Evolutionary conservation across 192 early-diverging fungal genomes (phyloP).

Genomic region (Radiomyces spectabilis): DNA sequence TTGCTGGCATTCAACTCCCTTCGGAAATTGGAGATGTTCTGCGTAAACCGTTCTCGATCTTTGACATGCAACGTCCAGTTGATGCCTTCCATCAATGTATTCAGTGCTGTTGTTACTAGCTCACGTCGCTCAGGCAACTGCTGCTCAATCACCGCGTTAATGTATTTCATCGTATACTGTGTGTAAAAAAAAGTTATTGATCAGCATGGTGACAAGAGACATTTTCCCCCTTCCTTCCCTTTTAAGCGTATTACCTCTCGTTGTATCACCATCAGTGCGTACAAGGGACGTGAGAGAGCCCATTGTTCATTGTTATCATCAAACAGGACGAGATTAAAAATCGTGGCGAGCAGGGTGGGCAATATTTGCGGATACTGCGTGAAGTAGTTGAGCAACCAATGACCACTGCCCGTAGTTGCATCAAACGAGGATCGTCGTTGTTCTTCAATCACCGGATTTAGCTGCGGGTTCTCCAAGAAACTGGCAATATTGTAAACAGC

Average conservation of each 20-base stretch:
- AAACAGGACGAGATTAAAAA: slow-evolving; percentile 72
- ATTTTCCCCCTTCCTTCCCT: slow-evolving; percentile 20
- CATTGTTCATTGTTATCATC: slow-evolving; percentile 80
- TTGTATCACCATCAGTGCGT: slow-evolving; percentile 70
- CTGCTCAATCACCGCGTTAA: slow-evolving; percentile 41
- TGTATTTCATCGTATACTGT: slow-evolving; percentile 49
- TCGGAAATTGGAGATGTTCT: slow-evolving; percentile 47
- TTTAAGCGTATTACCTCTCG: slow-evolving; percentile 36
- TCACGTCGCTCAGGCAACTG: slow-evolving; percentile 42
- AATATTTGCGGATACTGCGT: slow-evolving; percentile 53
- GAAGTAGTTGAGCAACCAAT: slow-evolving; percentile 48
- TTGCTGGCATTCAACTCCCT: slow-evolving; percentile 32
- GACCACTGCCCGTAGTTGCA: slow-evolving; percentile 7
- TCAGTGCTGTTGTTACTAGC: slow-evolving; percentile 20
- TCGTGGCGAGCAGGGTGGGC: slow-evolving; percentile 49
- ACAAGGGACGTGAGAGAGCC: slow-evolving; percentile 73
- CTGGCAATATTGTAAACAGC: slow-evolving; percentile 66
- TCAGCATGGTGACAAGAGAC: slow-evolving; percentile 5
- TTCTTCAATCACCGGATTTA: neutral
- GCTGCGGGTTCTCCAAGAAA: slow-evolving; percentile 14
- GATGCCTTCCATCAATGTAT: slow-evolving; percentile 52
- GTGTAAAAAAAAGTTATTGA: slow-evolving; percentile 2
- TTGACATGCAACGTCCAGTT: slow-evolving; percentile 36
- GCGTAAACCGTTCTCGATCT: slow-evolving; percentile 64
- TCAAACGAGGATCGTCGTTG: neutral